Evolutionary conservation across 2,329 filamentous ascomycete genomes (phyloP), one percentile per base, ranked within the genome.

Genomic region (Aquanectria penicillioides): DNA sequence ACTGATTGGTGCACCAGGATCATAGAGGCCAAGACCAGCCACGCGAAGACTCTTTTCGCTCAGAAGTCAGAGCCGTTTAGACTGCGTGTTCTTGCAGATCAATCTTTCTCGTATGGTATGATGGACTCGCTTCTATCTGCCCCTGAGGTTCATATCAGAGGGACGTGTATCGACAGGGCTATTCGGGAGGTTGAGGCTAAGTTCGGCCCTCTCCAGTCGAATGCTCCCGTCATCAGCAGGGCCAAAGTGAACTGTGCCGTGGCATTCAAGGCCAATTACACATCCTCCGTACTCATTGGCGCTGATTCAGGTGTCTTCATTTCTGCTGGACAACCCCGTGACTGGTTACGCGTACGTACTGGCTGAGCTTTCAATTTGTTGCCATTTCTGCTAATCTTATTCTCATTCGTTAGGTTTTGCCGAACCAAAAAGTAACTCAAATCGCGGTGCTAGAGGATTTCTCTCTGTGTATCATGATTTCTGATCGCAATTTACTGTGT

Each of bases 51-150:
- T 3, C 81, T 98, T 5, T 91, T 92, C 75, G 88, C 91, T 4
- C 95, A 99, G 71, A 97, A 98, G 72, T 94, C 95, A 0, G 95
- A 99, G 74, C 95, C 95, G 0, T 99, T 99, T 84, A 86, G 92
- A 47, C 80, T 99, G 7, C 89, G 93, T 18, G 93, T 99, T 8
- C 89, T 99, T 73, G 94, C 95, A 0, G 95, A 99, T 73, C 90
- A 91, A 37, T 92, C 94, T 0, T 99, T 99, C 74, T 89, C 90
- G 10, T 94, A 93, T 68, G 92, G 96, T 65, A 78, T 81, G 4
- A 73, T 84, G 53, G 83, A 86, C 4, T 79, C 82, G 41, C 80
- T 86, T 33, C 83, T 86, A 12, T 89, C 85, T 73, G 86, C 82
- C 37, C 78, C 81, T 13, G 81, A 87, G 55, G 90, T 97, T 17